Conservation (phyloP, 176 grass and related monocot species). For the Zoysia japonica region DNA sequence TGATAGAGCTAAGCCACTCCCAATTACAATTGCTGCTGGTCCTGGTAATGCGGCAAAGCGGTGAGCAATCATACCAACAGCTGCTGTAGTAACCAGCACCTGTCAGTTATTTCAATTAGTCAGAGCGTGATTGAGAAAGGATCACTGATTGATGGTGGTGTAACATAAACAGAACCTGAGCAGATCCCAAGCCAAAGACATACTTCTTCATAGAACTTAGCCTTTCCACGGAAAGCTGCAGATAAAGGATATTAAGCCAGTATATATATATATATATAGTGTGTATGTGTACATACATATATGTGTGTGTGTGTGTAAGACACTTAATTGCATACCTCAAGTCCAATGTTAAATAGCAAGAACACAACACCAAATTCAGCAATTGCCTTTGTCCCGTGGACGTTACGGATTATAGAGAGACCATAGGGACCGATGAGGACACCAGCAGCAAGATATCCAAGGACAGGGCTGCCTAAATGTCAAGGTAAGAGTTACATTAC, state of each 20-base stretch:
- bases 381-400: slow-evolving; percentile 96
- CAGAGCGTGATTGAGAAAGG: slow-evolving; percentile 21
- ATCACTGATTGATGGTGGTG: slow-evolving; percentile 37
- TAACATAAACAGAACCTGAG: slow-evolving; percentile 65
- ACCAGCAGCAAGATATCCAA: slow-evolving; percentile 96
- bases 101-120: slow-evolving; percentile 41
- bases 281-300: no score
- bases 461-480: slow-evolving; percentile 84
- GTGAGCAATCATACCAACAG: slow-evolving; percentile 78
- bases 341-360: slow-evolving; percentile 98
- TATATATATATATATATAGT: background rate
- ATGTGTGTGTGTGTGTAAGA: no score
- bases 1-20: slow-evolving; percentile 91
- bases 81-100: slow-evolving; percentile 85
- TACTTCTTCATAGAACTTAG: slow-evolving; percentile 99
- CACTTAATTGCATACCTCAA: slow-evolving; percentile 97
- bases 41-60: slow-evolving; percentile 64
- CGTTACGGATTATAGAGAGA: slow-evolving; percentile 88
- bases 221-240: slow-evolving; percentile 97
- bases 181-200: slow-evolving; percentile 92
- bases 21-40: slow-evolving; percentile 90
- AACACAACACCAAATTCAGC: slow-evolving; percentile 99
- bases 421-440: slow-evolving; percentile 96
- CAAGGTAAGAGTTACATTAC: slow-evolving; percentile 21
- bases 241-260: slow-evolving; percentile 29